Evolutionary conservation across 306 rosid species (phyloP).

Genomic region (Lathyrus sativus): DNA sequence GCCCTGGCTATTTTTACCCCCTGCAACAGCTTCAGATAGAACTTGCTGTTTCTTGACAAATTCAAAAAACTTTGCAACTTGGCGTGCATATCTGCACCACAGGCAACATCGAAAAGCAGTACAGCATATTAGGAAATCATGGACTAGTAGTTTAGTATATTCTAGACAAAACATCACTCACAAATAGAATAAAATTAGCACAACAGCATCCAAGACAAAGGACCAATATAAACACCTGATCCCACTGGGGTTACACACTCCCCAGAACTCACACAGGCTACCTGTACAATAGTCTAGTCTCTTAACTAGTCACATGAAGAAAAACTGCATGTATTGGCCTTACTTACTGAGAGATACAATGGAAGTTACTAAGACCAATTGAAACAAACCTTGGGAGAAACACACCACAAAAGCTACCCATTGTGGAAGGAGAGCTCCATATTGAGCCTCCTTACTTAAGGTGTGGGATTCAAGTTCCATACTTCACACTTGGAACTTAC

Average conservation of each 20-base stretch:
- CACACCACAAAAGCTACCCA: slow-evolving; percentile 14
- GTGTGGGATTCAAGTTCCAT: slow-evolving; percentile 14
- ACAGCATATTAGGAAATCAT: slow-evolving; percentile 6
- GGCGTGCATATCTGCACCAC: slow-evolving; percentile 86
- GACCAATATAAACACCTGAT: neutral
- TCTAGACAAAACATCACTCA: neutral
- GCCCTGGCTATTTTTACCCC: slow-evolving; percentile 47
- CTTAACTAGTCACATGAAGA: neutral
- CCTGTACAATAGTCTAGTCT: neutral
- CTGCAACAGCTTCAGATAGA: slow-evolving; percentile 49
- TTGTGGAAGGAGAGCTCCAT: slow-evolving; percentile 1
- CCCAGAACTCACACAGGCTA: neutral
- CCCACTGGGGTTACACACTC: neutral
- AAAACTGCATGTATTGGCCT: slow-evolving; percentile 1
- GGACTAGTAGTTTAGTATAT: neutral
- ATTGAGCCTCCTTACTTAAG: slow-evolving; percentile 1
- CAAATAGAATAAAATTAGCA: slow-evolving; percentile 8
- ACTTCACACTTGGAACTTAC: slow-evolving; percentile 2
- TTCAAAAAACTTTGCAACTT: slow-evolving; percentile 90
- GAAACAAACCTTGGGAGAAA: slow-evolving; percentile 12
- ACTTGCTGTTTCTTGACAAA: slow-evolving; percentile 80
- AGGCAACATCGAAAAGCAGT: slow-evolving; percentile 14
- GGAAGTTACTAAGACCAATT: neutral
- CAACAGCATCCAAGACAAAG: neutral
- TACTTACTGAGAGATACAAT: slow-evolving; percentile 16